Base-by-base conservation (phyloP, 2,329 filamentous ascomycete genomes). In the Beauveria brongniartii region DNA sequence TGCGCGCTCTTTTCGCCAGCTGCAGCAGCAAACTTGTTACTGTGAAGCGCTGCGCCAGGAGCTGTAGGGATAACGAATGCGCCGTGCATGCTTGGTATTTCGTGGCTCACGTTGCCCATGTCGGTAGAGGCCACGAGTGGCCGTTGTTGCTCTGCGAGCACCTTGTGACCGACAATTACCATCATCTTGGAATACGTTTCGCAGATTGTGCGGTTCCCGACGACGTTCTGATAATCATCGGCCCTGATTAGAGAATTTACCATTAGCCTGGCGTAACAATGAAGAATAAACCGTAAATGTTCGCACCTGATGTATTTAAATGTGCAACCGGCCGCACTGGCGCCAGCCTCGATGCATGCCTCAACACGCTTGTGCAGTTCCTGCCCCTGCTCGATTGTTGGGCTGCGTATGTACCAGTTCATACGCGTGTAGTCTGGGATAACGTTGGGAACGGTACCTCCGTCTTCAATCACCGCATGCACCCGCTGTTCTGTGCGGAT, bases 91-190 rank as follows among this genome's bases (percentile, higher is more conserved):
- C 73, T 74, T 1, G 77, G 77, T 3, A 74, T 66, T 3, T 73
- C 62, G 53, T 78, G 76, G 28, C 71, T 73, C 37, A 79, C 76
- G 52, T 79, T 79, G 9, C 77, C 76, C 76, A 77, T 77, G 66
- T 78, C 76, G 0, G 77, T 77, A 0, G 76, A 77, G 5, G 65
- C 67, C 8, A 64, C 64, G 59, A 76, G 64, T 1, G 73, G 67
- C 51, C 74, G 71, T 3, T 74, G 70, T 50, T 74, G 70, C 16
- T 61, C 50, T n/a, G 65, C 30, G 16, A 74, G 63, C 7, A 75
- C 68, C 12, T 72, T 72, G 41, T 71, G 69, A 7, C 69, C 72
- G n/a, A 74, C 67, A 0, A 58, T 53, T 9, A 65, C 69, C 77
- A 79, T 79, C 46, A 75, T 71, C 2, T 70, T 62, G 14, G 72